A percentile compares a stretch with the other conserved stretches of the same genome.
Evolutionary conservation across 2,329 filamentous ascomycete genomes (phyloP).

Genomic region (Aspergillus puulaauensis): DNA sequence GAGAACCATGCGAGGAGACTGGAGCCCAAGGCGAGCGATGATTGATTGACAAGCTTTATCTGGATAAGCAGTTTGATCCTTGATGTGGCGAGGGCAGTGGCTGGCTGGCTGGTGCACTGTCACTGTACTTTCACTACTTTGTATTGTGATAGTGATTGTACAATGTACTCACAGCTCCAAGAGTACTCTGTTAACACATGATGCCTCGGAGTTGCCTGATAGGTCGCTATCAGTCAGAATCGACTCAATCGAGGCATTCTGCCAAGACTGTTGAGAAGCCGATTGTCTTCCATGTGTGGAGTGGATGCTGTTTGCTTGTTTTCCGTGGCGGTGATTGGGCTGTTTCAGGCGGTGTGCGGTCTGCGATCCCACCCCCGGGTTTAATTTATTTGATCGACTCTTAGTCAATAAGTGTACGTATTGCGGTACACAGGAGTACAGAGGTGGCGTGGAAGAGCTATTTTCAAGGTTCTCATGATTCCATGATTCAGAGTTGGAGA

Average conservation of each 20-base stretch:
- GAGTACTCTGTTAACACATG: background rate
- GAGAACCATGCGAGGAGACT: background rate
- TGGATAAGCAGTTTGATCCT: background rate
- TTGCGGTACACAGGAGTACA: background rate
- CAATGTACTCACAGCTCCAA: background rate
- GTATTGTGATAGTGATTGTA: too few species aligned
- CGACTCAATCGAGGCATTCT: background rate
- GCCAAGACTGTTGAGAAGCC: constrained; percentile 19
- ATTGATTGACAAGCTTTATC: background rate
- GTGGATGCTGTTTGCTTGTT: background rate
- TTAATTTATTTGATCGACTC: background rate
- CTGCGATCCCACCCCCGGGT: constrained; percentile 6
- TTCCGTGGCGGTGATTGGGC: constrained; percentile 2
- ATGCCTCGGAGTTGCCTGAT: constrained; percentile 6
- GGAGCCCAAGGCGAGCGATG: background rate
- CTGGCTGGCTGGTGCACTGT: background rate
- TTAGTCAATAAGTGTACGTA: background rate
- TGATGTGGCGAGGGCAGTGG: background rate
- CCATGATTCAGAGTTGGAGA: background rate
- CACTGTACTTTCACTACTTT: too few species aligned
- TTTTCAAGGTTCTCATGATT: background rate
- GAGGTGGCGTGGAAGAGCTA: background rate
- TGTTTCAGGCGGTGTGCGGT: constrained; percentile 9
- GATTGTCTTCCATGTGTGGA: constrained; percentile 4
- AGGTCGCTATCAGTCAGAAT: background rate